Base-by-base conservation (phyloP, 805 yeast species). In the Wickerhamiella kazuoi region DNA sequence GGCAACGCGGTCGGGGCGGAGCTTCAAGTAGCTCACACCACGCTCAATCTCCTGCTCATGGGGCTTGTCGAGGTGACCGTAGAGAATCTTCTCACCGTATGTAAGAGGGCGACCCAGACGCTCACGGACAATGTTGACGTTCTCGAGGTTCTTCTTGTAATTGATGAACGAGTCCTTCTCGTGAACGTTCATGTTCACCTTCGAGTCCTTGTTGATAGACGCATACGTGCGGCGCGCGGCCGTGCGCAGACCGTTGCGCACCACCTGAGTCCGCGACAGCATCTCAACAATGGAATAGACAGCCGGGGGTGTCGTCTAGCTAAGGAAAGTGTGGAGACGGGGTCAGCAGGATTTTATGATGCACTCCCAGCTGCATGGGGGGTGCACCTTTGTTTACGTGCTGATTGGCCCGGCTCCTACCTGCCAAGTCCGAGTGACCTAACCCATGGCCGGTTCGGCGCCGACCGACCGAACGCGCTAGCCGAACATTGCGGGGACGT, bases 1-100 rank as follows among this genome's bases (percentile, higher is more conserved):
- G 37, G 96, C 96, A 45, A 87, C 96, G 63, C 97, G 76, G 63
- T 86, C 97, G 41, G 97, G 97, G 65, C 93, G 78, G 59, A 87
- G 72, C 66, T 87, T 87, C 63, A 86, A 71, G 67, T 87, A 87
- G 37, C 90, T 78, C 42, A 74, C 72, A 58, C 97, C 96, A 61
- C 97, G 78, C 62, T 65, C 72, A 51, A 79, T 74, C 48, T 79
- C 76, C 64, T 83, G 83, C 50, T 73, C 84, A 52, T 79, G 86
- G 46, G 96, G 96, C 56, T 87, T 74, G 56, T 80, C 94, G 61
- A 87, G 72, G 67, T 87, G 97, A 48, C 94, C 87, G 65, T 87
- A 90, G 50, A 87, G 69, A 50, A 87, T 74, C 69, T 87, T 87
- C 69, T 87, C 97, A 47, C 95, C 96, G 56, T 82, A 76, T 39